Evolutionary conservation across 2,329 filamentous ascomycete genomes (phyloP), one percentile per base, ranked within the genome.

Genomic region (Taxawa tesnikishii): DNA sequence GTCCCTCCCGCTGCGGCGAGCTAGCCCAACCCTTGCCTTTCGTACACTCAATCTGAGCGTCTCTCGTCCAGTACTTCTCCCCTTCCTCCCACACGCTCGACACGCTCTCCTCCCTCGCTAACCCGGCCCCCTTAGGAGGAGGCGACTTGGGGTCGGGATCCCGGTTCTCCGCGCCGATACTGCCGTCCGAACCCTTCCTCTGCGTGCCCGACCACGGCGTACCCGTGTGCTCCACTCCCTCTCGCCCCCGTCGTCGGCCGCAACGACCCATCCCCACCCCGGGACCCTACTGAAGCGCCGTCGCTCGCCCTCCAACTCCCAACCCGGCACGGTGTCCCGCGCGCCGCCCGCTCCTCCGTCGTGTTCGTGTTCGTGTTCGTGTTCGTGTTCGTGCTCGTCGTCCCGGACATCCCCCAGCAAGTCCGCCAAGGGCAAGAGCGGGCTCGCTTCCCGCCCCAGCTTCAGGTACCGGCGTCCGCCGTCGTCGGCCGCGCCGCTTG

Each of bases 371-470:
- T n/a, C n/a, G n/a, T n/a, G n/a, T n/a, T n/a, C n/a, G n/a, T n/a
- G n/a, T n/a, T n/a, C n/a, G n/a, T n/a, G n/a, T n/a, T n/a, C 45
- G 15, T 38, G 43, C 11, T 26, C 34, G 9, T 35, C 34, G n/a
- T 36, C 37, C 6, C 13, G 29, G 2, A 33, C 32, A 1, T 29
- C 31, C 3, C 33, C 33, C 15, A 27, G 28, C 2, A 18, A 32
- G 14, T 24, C 27, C 10, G 26, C 38, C 41, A 46, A 54, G 3
- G 52, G 51, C 9, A 56, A 39, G 5, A 51, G 25, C 1, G 50
- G 49, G n/a, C 41, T 44, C 1, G 56, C 50, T 41, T 62, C 58
- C 3, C 60, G 47, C 0, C 58, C 57, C 0, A 63, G 43, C n/a
- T 51, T 45, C 13, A 56, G 37, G 39, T 61, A 63, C 5, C 55